Base-by-base conservation (phyloP, 225 moss, liverwort and hornwort species). In the Marchantia polymorpha region DNA sequence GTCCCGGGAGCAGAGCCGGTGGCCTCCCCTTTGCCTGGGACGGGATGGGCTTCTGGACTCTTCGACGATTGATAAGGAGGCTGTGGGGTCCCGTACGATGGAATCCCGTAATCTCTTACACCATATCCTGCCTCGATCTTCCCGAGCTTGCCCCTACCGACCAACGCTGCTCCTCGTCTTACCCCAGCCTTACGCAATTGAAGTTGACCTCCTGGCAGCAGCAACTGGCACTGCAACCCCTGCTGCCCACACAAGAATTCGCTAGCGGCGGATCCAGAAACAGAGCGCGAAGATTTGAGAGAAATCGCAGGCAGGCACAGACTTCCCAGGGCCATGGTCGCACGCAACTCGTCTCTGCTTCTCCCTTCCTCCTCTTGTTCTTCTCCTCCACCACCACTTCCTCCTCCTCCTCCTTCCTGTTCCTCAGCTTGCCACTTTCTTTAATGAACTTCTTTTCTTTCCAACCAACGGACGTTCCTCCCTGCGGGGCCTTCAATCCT, bases 91-190 rank as follows among this genome's bases (percentile, higher is more conserved):
- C 78, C 75, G 54, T 79, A 13, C 47, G 64, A 51, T 16, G 78
- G 78, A 74, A 82, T 79, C 79, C 82, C 79, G 73, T 79, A 79
- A 52, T 85, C 79, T 53, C 63, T 79, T 31, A 81, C 67, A 29
- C 82, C 85, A 74, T 85, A 85, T 70, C 54, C 68, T 31, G 67
- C 54, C 26, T 69, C 78, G 68, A 69, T 69, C 68, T 69, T 54
- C 15, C 52, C 52, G 7, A 79, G 59, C 78, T 79, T 79, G 15
- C 78, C 53, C 50, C 56, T 76, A 29, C 64, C 67, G 23, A 64
- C 51, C 39, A 39, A 39, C 39, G 2, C n/a, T 26, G 23, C 20
- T 22, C 39, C n/a, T 29, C 48, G 39, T 22, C 22, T 53, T 22
- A 17, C 39, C 10, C 52, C 65, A 51, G 2, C 23, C 17, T 16